Evolutionary conservation across 495 filamentous ascomycete species (phyloP), one percentile per base, ranked within the genome.

Genomic region (Talaromyces adpressus): DNA sequence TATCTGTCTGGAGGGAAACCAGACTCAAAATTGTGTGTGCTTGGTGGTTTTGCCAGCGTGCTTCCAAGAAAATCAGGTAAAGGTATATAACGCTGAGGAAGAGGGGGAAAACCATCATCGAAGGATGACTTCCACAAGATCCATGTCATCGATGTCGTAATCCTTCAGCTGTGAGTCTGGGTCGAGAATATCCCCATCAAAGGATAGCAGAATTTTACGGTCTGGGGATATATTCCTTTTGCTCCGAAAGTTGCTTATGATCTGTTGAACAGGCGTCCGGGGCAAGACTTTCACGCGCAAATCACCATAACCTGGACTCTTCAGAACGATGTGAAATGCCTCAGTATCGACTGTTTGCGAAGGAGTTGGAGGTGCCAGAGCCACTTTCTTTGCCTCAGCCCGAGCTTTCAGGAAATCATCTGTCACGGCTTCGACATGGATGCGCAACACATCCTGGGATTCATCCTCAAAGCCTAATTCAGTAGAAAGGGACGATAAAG

Each of bases 111-210:
- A 6, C 8, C 7, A 9, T 58, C 30, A 82, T 69, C 79, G 86
- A 61, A 93, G 67, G 65, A 88, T 80, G 57, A 93, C 90, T 70
- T 96, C 92, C 41, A 96, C 70, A 59, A 85, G 80, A 68, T 95
- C 93, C 72, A 87, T 80, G 67, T 97, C 90, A 14, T 82, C 83
- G 45, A 97, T 79, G 12, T 95, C 92, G n/a, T 89, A 79, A 41
- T 89, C 85, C 20, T 71, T 76, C 4, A 97, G 76, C 25, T 78
- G 81, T 29, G 82, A 80, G 4, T 84, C 77, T 0, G 86, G 81
- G 1, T 85, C 82, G 23, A 97, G 73, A 52, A 77, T 74, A 53
- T 96, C 92, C 18, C 93, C 93, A 65, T 98, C 93, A 73, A 93
- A 94, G 58, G 81, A 74, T 0, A 97, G 76, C 12, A 80, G 80